Evolutionary conservation across 495 filamentous ascomycete species (phyloP).

Genomic region (Penicillium egyptiacum): DNA sequence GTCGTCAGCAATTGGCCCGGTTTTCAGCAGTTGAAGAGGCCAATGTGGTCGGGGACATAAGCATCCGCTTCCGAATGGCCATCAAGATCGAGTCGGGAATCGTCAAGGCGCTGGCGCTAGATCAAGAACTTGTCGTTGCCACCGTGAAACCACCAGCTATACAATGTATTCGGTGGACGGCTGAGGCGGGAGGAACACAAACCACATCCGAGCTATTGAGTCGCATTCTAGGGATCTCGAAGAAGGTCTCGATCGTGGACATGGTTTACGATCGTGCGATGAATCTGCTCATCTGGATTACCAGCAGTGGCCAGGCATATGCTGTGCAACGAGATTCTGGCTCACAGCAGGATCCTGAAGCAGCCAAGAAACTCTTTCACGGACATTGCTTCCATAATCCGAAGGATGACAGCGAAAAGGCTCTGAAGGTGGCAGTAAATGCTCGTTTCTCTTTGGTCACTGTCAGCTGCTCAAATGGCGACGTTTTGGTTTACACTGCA

Average conservation of each 20-base stretch:
- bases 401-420: slow-evolving; percentile 55
- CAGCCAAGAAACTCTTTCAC: slow-evolving; percentile 69
- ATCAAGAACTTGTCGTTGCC: slow-evolving; percentile 90
- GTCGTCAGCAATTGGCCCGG: slow-evolving; percentile 69
- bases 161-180: slow-evolving; percentile 93
- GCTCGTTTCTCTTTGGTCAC: slow-evolving; percentile 92
- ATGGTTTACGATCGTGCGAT: slow-evolving; percentile 98
- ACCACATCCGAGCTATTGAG: slow-evolving; percentile 89
- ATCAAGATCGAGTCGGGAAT: slow-evolving; percentile 98
- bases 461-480: slow-evolving; percentile 77
- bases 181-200: slow-evolving; percentile 76
- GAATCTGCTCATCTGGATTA: slow-evolving; percentile 94
- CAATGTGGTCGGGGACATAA: slow-evolving; percentile 81
- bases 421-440: slow-evolving; percentile 78
- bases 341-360: slow-evolving; percentile 32
- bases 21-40: slow-evolving; percentile 63
- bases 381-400: slow-evolving; percentile 90
- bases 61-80: slow-evolving; percentile 90
- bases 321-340: slow-evolving; percentile 74
- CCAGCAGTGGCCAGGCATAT: slow-evolving; percentile 85
- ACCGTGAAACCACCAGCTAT: slow-evolving; percentile 91
- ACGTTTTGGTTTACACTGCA: slow-evolving; percentile 81
- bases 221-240: slow-evolving; percentile 79
- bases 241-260: slow-evolving; percentile 69
- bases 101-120: slow-evolving; percentile 78